Evolutionary conservation across 164 flowering plant species (phyloP), one percentile per base, ranked within the genome.

Genomic region (Paratinospora sagittata): DNA sequence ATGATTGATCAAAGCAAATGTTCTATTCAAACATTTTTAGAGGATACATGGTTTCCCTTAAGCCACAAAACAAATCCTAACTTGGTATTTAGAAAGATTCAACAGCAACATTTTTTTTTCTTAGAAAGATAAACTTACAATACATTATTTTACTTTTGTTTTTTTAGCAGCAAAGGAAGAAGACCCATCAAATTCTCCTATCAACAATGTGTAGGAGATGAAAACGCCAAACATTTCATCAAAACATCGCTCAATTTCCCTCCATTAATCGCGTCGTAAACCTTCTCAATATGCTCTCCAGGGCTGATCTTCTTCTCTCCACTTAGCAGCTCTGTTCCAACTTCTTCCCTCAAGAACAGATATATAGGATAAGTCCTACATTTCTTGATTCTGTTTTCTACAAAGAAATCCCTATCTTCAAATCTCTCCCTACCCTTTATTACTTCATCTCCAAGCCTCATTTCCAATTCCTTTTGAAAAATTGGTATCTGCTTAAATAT

Each of bases 201-300:
- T 43, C 47, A 43, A 43, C 47, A 43, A 12, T 9, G 47, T 2
- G 14, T 9, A 1, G 13, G 47, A 11, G 2, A 43, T 2, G 47
- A 55, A 55, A 21, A 17, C 0, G 24, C 61, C 61, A 55, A n/a
- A 69, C 88, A 85, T 63, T 78, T 73, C 33, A 78, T 64, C 70
- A 85, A 11, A 60, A 80, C 75, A 64, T 74, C 79, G n/a, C 85
- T 84, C 6, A 85, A 26, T 66, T 81, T 78, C 61, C 85, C 87
- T 11, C 75, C 82, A 55, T 76, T 72, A 10, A 85, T 81, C 12
- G 82, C 85, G 26, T 78, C 81, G 39, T 77, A 76, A 6, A 86
- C 87, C 76, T 79, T 84, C 78, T 86, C 87, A 7, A 84, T 81
- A 23, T 84, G 76, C 73, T 86, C 89, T 9, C 89, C 87, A 0